Base-by-base conservation (phyloP, 495 filamentous ascomycete genomes). In the Lasiosphaeriaceae sp. region DNA sequence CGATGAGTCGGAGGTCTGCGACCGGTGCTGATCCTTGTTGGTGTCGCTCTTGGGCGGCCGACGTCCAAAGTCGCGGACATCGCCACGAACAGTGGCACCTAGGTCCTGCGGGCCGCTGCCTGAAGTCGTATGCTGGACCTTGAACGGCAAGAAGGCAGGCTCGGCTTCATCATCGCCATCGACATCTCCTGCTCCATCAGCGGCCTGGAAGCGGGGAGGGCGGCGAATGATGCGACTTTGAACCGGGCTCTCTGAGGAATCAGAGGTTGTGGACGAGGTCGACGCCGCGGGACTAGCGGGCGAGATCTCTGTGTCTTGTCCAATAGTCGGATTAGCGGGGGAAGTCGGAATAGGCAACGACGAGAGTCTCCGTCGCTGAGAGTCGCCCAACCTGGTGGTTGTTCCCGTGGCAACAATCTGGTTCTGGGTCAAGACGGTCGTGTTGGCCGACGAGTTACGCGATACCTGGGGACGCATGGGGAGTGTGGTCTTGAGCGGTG, bases 71-170 rank as follows among this genome's bases (percentile, higher is more conserved):
- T 77, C 69, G 11, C 78, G 71, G 11, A 74, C 66, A 47, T 84
- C 77, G 16, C 75, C 79, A 17, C 73, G 58, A 65, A 91, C 70
- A 2, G 88, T 92, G 9, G 84, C 82, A 55, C 78, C 79, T 0
- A 84, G 73, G 60, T 89, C 85, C 43, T 81, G 76, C 26, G 26
- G 26, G 67, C 52, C 58, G 51, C 58, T 59, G 53, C 57, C 41
- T 31, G 45, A 54, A 2, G 60, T 47, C n/a, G 52, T 29, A 11
- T 52, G 52, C 26, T 55, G 47, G 8, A 45, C 21, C 37, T 51
- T 54, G 61, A 90, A 83, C 1, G 92, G 90, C 2, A 94, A 78
- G 63, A 93, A 96, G 0, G 88, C 85, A 1, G 89, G 88, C 47
- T 79, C 77, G 26, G 76, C 77, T 12, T 83, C 82, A 46, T 83